Evolutionary conservation across 208 protist species (phyloP).

Genomic region (Crithidia sp.): DNA sequence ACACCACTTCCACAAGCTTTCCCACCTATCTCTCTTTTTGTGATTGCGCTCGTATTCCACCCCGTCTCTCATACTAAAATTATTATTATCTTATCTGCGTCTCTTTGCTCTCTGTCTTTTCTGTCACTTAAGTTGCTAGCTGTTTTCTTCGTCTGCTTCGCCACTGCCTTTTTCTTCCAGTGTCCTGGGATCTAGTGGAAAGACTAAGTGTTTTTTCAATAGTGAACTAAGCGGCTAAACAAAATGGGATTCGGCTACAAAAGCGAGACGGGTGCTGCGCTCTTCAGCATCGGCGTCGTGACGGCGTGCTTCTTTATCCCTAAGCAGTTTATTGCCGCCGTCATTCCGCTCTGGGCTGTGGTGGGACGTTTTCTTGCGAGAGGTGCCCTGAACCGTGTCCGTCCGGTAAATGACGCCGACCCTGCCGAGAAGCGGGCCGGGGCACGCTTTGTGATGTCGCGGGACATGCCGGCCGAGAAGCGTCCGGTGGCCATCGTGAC

Average conservation of each 20-base stretch:
- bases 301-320: constrained; percentile 12
- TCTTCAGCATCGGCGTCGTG: not conserved
- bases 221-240: no score
- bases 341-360: constrained; percentile 43
- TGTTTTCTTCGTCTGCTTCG: no score
- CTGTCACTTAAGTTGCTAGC: no score
- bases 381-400: constrained; percentile 50
- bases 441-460: constrained; percentile 47
- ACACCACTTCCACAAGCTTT: no score
- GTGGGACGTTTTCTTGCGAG: constrained; percentile 55
- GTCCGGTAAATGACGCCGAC: constrained; percentile 36
- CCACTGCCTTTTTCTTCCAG: no score
- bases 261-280: constrained; percentile 59
- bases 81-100: no score
- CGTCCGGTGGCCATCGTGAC: constrained; percentile 89
- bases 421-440: constrained; percentile 23
- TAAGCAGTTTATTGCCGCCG: not conserved
- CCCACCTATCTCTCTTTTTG: no score
- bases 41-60: no score
- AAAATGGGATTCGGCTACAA: constrained; percentile 66
- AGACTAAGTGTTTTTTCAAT: no score
- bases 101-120: no score
- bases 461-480: constrained; percentile 51
- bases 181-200: no score
- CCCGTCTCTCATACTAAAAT: no score